A percentile compares a stretch with the other conserved stretches of the same genome.
Conservation (phyloP, 176 grass and related monocot genomes). For the Oryza glumipatula region DNA sequence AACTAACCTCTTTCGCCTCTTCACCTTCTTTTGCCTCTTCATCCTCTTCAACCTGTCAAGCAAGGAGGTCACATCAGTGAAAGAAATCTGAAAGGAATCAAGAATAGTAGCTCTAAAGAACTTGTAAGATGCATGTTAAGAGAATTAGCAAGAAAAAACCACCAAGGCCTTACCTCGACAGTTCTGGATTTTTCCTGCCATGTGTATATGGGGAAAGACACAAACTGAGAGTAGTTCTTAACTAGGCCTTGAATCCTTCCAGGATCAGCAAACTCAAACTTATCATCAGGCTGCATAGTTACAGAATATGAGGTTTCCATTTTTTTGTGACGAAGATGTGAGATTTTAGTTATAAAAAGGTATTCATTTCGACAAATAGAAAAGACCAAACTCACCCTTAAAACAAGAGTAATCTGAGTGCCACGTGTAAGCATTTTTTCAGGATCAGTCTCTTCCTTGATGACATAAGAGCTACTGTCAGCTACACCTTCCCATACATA, state of each 20-base stretch:
- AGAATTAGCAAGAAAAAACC: conserved; percentile 21
- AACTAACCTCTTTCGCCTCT: conserved; percentile 54
- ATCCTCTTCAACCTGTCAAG: conserved; percentile 64
- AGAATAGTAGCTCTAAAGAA: background rate
- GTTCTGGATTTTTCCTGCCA: conserved; percentile 92
- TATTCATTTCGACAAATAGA: background rate
- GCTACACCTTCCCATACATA: conserved; percentile 88
- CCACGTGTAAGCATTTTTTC: conserved; percentile 74
- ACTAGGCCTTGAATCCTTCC: conserved; percentile 72
- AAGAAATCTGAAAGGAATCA: conserved; percentile 19
- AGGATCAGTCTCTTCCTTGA: conserved; percentile 80
- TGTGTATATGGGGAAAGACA: conserved; percentile 88
- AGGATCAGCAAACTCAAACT: conserved; percentile 73
- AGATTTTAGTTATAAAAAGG: background rate
- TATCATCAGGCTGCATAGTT: conserved; percentile 74
- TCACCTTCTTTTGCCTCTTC: conserved; percentile 76
- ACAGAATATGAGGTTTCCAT: background rate
- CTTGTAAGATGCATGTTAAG: background rate
- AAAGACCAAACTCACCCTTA: conserved; percentile 50
- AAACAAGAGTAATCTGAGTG: conserved; percentile 81
- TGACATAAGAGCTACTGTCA: conserved; percentile 85
- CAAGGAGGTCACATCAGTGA: conserved; percentile 6
- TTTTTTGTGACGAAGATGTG: conserved; percentile 7
- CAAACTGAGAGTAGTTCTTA: conserved; percentile 90
- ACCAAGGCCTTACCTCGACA: conserved; percentile 56